Evolutionary conservation across 371 early-diverging fungal genomes (phyloP).

Genomic region (Synchytrium microbalum): DNA sequence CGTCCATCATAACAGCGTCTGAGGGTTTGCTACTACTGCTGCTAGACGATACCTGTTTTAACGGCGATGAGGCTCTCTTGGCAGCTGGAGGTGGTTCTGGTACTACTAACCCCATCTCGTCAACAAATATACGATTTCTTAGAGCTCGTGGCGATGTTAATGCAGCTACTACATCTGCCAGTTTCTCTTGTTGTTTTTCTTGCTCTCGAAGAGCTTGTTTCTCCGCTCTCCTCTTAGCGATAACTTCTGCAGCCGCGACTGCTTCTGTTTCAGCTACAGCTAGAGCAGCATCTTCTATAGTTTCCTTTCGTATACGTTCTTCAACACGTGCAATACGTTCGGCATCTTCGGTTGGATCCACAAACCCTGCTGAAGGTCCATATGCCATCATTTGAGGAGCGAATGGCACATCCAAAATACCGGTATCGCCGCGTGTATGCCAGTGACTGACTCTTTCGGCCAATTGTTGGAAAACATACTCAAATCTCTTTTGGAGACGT

Average conservation of each 20-base stretch:
- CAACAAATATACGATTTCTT: background rate
- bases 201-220: background rate
- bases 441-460: background rate
- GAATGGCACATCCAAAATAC: background rate
- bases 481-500: conserved; percentile 1
- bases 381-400: background rate
- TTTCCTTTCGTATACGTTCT: background rate
- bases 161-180: background rate
- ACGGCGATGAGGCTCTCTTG: too few relatives aligned
- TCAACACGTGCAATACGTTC: background rate
- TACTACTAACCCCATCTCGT: background rate
- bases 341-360: background rate
- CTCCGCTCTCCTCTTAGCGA: background rate
- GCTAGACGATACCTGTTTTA: too few relatives aligned
- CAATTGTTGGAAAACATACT: background rate
- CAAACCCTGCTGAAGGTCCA: background rate
- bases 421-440: background rate
- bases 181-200: background rate
- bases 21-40: too few relatives aligned
- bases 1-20: too few relatives aligned
- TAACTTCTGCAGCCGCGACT: background rate
- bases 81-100: too few relatives aligned
- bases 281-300: background rate
- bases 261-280: conserved; percentile 4
- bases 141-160: background rate